Conservation (phyloP, 2,329 filamentous ascomycete genomes). For the Aspergillus awamori region DNA sequence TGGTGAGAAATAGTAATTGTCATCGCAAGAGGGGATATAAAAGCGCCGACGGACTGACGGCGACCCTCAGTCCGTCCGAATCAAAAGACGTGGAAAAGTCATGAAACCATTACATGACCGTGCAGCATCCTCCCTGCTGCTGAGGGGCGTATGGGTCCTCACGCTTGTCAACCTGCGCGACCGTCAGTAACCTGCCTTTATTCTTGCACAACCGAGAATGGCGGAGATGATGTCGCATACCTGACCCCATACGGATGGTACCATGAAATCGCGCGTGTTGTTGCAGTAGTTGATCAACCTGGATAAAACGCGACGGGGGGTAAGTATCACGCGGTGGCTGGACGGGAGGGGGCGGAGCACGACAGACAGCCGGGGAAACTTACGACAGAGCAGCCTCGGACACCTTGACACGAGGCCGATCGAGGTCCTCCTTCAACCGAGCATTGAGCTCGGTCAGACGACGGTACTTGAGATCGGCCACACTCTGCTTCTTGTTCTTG, state of each 20-base stretch:
- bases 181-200: slow-evolving; percentile 12
- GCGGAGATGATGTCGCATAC: slow-evolving; percentile 44
- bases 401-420: slow-evolving; percentile 91
- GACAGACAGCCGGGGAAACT: slow-evolving; percentile 38
- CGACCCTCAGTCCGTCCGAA: slow-evolving; percentile 27
- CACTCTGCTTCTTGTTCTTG: slow-evolving; percentile 97
- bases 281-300: slow-evolving; percentile 99
- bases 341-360: slow-evolving; percentile 11
- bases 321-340: neutral
- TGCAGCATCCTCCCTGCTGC: slow-evolving; percentile 89
- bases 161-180: slow-evolving; percentile 74
- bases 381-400: slow-evolving; percentile 89
- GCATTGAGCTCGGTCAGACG: slow-evolving; percentile 96
- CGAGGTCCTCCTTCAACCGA: slow-evolving; percentile 91
- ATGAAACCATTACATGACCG: slow-evolving; percentile 74
- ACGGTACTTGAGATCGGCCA: slow-evolving; percentile 96
- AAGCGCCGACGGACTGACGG: slow-evolving; percentile 25
- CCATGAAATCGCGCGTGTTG: slow-evolving; percentile 98
- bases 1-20: slow-evolving; percentile 4
- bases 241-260: slow-evolving; percentile 92
- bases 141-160: slow-evolving; percentile 99
- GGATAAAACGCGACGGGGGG: slow-evolving; percentile 21
- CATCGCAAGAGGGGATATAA: slow-evolving; percentile 25
- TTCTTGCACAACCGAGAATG: neutral
- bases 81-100: slow-evolving; percentile 26